phyloP scores from a whole-genome alignment of 176 grass and related monocot genomes.

The Saccharum officinarum region DNA sequence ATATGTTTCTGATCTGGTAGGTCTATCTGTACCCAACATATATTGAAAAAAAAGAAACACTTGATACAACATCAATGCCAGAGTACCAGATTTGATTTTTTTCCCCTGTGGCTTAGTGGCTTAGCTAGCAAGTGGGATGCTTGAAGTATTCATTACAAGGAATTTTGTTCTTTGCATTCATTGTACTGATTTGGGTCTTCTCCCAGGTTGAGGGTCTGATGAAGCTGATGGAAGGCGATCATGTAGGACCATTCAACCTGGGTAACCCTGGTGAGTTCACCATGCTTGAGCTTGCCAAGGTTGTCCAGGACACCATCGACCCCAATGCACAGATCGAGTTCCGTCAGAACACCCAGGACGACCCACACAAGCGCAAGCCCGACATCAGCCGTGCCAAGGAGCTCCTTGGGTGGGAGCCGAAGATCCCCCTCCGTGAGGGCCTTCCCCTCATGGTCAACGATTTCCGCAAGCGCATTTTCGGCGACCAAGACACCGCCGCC shows the following conservation, averaged over 20 bases:
- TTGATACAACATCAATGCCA: background rate
- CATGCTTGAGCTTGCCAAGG: constrained; percentile 92
- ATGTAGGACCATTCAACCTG: constrained; percentile 89
- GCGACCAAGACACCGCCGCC: constrained; percentile 41
- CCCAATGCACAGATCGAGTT: constrained; percentile 76
- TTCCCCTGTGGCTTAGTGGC: background rate
- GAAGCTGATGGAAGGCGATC: constrained; percentile 91
- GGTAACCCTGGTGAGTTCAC: constrained; percentile 96
- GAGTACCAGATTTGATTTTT: background rate
- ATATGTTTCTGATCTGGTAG: constrained; percentile 91
- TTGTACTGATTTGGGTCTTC: constrained; percentile 30
- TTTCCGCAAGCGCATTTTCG: constrained; percentile 85
- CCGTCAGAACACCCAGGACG: constrained; percentile 85
- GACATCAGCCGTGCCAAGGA: constrained; percentile 85
- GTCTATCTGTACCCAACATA: background rate
- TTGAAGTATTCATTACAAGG: background rate
- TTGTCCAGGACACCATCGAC: constrained; percentile 94
- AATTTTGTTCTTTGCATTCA: background rate
- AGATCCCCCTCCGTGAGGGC: constrained; percentile 69
- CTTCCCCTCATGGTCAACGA: constrained; percentile 85
- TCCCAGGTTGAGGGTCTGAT: constrained; percentile 91
- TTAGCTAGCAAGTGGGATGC: background rate
- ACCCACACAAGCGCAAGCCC: constrained; percentile 94
- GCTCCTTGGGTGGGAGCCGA: constrained; percentile 76
- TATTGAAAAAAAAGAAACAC: background rate